Conservation (phyloP, 2,329 filamentous ascomycete genomes). For the Aureobasidium pullulans region DNA sequence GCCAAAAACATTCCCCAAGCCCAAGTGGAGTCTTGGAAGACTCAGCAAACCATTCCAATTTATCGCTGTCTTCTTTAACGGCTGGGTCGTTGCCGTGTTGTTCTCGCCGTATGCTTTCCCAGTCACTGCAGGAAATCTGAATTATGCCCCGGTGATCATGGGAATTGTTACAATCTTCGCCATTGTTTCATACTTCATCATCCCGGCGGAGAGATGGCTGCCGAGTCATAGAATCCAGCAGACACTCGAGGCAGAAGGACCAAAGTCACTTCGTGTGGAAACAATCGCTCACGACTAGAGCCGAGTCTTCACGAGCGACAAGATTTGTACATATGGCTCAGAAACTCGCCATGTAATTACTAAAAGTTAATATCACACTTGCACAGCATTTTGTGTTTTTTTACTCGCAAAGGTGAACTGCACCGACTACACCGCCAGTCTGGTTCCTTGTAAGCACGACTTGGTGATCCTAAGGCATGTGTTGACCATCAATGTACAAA, state of each 20-base stretch:
- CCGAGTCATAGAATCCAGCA: slow-evolving; percentile 17
- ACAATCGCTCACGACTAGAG: background rate
- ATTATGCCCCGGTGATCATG: slow-evolving; percentile 33
- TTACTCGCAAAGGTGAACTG: too few relatives aligned
- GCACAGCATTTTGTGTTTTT: background rate
- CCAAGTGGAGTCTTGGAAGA: slow-evolving; percentile 29
- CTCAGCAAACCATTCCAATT: slow-evolving; percentile 30
- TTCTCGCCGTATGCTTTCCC: slow-evolving; percentile 33
- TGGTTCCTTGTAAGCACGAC: background rate
- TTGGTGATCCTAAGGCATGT: background rate
- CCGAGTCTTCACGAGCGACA: background rate
- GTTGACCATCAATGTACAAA: slow-evolving; percentile 1
- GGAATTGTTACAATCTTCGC: slow-evolving; percentile 32
- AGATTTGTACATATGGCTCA: background rate
- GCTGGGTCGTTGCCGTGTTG: slow-evolving; percentile 30
- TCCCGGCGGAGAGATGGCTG: slow-evolving; percentile 32
- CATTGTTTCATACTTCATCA: slow-evolving; percentile 28
- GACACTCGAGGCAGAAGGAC: slow-evolving; percentile 1
- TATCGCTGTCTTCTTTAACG: slow-evolving; percentile 32
- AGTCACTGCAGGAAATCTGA: slow-evolving; percentile 28
- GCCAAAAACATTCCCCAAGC: slow-evolving; percentile 29
- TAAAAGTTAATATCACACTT: background rate
- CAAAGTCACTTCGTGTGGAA: slow-evolving; percentile 1
- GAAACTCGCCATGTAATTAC: background rate
- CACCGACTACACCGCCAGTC: too few relatives aligned